Evolutionary conservation across 2,329 filamentous ascomycete species (phyloP).

Genomic region (Metarhizium humberi): DNA sequence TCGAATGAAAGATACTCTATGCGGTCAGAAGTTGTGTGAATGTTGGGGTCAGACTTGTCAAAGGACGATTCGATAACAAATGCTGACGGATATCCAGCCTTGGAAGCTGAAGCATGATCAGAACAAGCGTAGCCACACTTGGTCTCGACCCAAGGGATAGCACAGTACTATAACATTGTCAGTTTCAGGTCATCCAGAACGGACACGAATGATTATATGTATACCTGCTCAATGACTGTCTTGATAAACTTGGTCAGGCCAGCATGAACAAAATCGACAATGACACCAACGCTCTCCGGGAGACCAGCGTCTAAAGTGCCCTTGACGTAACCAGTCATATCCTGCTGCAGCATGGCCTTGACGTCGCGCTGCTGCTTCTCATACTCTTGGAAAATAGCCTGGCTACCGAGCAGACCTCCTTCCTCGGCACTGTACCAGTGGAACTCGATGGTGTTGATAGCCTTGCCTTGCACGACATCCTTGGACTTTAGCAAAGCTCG

Average conservation of each 20-base stretch:
- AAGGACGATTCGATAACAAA: constrained; percentile 71
- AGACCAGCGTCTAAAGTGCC: constrained; percentile 74
- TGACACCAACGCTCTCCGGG: constrained; percentile 81
- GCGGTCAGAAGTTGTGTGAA: constrained; percentile 60
- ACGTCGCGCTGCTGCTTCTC: constrained; percentile 63
- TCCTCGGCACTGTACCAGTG: constrained; percentile 95
- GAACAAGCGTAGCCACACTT: constrained; percentile 83
- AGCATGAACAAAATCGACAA: constrained; percentile 82
- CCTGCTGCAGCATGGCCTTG: constrained; percentile 96
- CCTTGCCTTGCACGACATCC: constrained; percentile 60
- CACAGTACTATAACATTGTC: constrained; percentile 57
- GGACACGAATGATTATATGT: background rate
- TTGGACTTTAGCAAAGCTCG: constrained; percentile 68
- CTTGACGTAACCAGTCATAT: constrained; percentile 90
- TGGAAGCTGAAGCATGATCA: constrained; percentile 64
- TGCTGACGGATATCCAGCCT: constrained; percentile 64
- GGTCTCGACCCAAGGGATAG: constrained; percentile 77
- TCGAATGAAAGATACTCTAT: constrained; percentile 70
- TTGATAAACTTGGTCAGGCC: constrained; percentile 85
- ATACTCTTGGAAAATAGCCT: constrained; percentile 81
- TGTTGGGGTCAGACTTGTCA: constrained; percentile 55
- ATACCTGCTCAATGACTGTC: constrained; percentile 58
- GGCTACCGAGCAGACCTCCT: constrained; percentile 76
- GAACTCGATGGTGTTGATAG: constrained; percentile 84
- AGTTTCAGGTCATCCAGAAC: background rate